Conservation (phyloP, 352 stramenopile species). For the Globisporangium yorkense region DNA sequence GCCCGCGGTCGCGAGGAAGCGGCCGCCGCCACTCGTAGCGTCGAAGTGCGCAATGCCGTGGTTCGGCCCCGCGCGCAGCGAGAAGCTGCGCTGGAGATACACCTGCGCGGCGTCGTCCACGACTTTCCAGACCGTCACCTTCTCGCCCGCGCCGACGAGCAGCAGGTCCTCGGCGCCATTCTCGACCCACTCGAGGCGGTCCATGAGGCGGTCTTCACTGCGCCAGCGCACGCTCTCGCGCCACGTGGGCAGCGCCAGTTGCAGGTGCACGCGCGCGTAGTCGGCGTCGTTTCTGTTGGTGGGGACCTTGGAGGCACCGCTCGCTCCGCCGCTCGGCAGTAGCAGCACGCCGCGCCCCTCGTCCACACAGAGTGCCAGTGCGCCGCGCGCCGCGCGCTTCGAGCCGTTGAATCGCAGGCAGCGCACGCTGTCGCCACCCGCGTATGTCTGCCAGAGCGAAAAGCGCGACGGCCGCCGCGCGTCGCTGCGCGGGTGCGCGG, state of each 20-base stretch:
- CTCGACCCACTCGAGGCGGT: slow-evolving; percentile 70
- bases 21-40: slow-evolving; percentile 38
- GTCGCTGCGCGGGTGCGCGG: slow-evolving; percentile 13
- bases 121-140: slow-evolving; percentile 78
- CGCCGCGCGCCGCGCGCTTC: slow-evolving; percentile 42
- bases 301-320: slow-evolving; percentile 11
- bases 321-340: slow-evolving; percentile 21
- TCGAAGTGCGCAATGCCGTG: slow-evolving; percentile 46
- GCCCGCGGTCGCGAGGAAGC: slow-evolving; percentile 54
- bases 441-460: slow-evolving; percentile 68
- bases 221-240: slow-evolving; percentile 66
- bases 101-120: slow-evolving; percentile 73
- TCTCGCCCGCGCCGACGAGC: slow-evolving; percentile 58
- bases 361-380: slow-evolving; percentile 54
- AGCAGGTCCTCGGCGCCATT: slow-evolving; percentile 62
- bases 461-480: slow-evolving; percentile 34
- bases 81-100: slow-evolving; percentile 72
- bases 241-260: slow-evolving; percentile 63
- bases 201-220: slow-evolving; percentile 51
- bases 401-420: slow-evolving; percentile 56
- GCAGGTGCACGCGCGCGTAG: slow-evolving; percentile 66
- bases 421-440: slow-evolving; percentile 30
- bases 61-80: slow-evolving; percentile 15
- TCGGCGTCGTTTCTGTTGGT: slow-evolving; percentile 14
- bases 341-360: slow-evolving; percentile 61